phyloP scores from a whole-genome alignment of 305 asterid genomes.

The Nicotiana rustica region DNA sequence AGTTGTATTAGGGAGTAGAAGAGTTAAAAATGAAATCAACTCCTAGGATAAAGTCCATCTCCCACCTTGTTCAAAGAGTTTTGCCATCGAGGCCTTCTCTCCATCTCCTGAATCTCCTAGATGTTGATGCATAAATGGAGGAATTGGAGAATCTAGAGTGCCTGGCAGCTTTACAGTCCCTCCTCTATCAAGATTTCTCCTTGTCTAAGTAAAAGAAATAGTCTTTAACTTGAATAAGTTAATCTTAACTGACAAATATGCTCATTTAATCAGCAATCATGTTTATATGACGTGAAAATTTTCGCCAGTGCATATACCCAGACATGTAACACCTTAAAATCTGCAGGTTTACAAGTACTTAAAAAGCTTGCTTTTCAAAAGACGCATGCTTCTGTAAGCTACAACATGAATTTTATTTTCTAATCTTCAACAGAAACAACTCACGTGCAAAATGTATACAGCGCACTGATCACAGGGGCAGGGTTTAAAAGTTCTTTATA shows the following conservation, averaged over 20 bases:
- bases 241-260: neutral
- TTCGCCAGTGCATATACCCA: slow-evolving; percentile 17
- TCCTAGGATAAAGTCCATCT: neutral
- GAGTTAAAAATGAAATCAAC: slow-evolving; percentile 26
- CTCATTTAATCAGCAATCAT: slow-evolving; percentile 1
- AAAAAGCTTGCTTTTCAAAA: slow-evolving; percentile 9
- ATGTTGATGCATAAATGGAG: slow-evolving; percentile 58
- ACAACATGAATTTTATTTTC: neutral
- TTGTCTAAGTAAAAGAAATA: slow-evolving; percentile 51
- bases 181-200: slow-evolving; percentile 67
- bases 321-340: neutral
- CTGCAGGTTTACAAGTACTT: slow-evolving; percentile 2
- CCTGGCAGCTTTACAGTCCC: slow-evolving; percentile 49
- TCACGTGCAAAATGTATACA: neutral
- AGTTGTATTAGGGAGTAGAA: slow-evolving; percentile 35
- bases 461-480: neutral
- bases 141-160: slow-evolving; percentile 55
- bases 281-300: neutral
- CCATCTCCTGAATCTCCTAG: slow-evolving; percentile 62
- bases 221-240: neutral
- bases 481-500: neutral
- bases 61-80: slow-evolving; percentile 83
- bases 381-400: slow-evolving; percentile 17
- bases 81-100: slow-evolving; percentile 70
- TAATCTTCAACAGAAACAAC: slow-evolving; percentile 13